Evolutionary conservation across 192 early-diverging fungal genomes (phyloP), one percentile per base, ranked within the genome.

Genomic region (Lunasporangiospora selenospora): DNA sequence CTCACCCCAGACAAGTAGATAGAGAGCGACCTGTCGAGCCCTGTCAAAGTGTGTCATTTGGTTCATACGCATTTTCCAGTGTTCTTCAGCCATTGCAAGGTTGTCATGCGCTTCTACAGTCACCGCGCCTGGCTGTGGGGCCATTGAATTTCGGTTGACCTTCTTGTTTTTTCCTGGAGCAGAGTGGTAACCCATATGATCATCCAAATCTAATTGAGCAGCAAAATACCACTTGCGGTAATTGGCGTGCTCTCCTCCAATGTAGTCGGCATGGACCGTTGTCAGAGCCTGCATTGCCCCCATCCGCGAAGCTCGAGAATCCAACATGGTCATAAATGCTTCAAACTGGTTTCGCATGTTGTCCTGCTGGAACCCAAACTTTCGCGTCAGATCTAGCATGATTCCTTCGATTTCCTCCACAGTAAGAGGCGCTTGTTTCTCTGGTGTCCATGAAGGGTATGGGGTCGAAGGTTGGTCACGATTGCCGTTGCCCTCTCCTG

Each of bases 201-300:
- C 83, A 44, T 85, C 77, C 52, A 83, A 66, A 55, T 89, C 86
- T 23, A 89, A 71, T 58, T 88, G 85, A 9, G 90, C 83, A 27
- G 88, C 88, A 77, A 93, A 91, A 76, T 87, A 93, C 91, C 91
- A 93, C 51, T 87, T 88, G 21, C 90, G 83, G 67, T 91, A 93
- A 79, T 93, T 93, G 53, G 90, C 86, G 49, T 89, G 77, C 61
- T 89, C 88, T 37, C 91, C 91, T 49, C 90, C 91, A 62, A 93
- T 85, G 54, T 88, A 90, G 61, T 93, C 91, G 12, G 89, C 88
- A 62, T 93, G 90, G 13, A 93, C 62, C 38, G 87, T 88, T 26
- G 88, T 73, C 39, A 93, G 57, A 31, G 91, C 91, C 69, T 87
- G 80, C 15, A 83, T 80, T 8, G 90, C 84, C 21, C 80, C 78